phyloP scores from a whole-genome alignment of 2,329 filamentous ascomycete genomes.

The Phoma herbarum region DNA sequence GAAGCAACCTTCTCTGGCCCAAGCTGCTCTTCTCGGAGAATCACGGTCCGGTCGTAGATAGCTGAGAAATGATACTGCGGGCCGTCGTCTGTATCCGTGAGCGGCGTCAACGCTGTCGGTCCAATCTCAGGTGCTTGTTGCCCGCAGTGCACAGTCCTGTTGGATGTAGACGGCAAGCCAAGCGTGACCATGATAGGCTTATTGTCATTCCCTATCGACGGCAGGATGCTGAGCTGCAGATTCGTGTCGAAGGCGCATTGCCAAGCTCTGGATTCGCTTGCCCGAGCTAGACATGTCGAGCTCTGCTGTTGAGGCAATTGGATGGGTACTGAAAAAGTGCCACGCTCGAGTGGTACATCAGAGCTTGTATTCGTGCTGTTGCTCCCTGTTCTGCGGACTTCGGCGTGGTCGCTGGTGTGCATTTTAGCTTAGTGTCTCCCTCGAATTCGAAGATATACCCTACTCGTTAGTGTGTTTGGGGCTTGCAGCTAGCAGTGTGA shows the following conservation, averaged over 20 bases:
- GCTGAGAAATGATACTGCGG: conserved; percentile 35
- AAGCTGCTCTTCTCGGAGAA: conserved; percentile 32
- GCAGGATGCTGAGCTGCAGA: conserved; percentile 34
- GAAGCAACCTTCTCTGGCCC: neutral
- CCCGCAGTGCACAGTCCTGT: conserved; percentile 28
- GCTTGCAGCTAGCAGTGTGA: conserved; percentile 27
- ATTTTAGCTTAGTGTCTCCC: neutral
- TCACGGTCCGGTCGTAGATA: conserved; percentile 35
- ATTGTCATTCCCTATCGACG: conserved; percentile 19
- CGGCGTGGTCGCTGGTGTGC: neutral
- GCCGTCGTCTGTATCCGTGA: neutral
- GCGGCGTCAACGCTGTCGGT: conserved; percentile 20
- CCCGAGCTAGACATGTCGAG: conserved; percentile 37
- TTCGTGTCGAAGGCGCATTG: conserved; percentile 30
- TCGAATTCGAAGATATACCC: neutral
- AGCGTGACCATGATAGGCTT: conserved; percentile 30
- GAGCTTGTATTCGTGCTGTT: conserved; percentile 3
- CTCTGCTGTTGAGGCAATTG: conserved; percentile 34
- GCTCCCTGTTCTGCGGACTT: conserved; percentile 5
- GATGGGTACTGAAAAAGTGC: conserved; percentile 33
- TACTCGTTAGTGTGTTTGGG: conserved; percentile 19
- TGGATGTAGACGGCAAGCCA: conserved; percentile 5
- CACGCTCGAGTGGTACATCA: conserved; percentile 25
- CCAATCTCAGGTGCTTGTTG: conserved; percentile 29
- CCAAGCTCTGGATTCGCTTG: conserved; percentile 39